Base-by-base conservation (phyloP, 164 flowering plant genomes). In the Magnolia officinalis region DNA sequence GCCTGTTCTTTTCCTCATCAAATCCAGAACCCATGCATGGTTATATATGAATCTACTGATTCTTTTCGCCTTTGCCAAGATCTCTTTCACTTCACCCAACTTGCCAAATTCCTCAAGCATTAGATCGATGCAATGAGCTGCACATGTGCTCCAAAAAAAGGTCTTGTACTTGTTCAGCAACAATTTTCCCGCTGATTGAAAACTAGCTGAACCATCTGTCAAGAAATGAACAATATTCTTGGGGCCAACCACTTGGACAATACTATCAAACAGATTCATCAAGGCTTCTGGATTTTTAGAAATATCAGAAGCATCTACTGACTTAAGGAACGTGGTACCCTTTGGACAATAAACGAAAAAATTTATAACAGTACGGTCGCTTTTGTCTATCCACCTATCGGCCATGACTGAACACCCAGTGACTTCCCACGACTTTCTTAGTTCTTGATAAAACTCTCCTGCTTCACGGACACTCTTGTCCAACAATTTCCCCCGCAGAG, bases 241-340 rank as follows among this genome's bases (percentile, higher is more conserved):
- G n/a, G 72, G 72, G 21, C 88, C 92, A 37, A 88, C 86, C 37
- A 82, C 86, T 68, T 86, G 81, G 69, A 88, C 87, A 77, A 89
- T 67, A 50, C 50, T n/a, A 71, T 85, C 86, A 75, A 88, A 80
- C 6, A 86, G 29, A 52, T 74, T n/a, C 29, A 74, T 21, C 52
- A 89, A 79, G 29, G 77, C 78, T 59, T 85, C 82, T 0, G 86
- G 24, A 50, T 77, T 78, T 65, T 77, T 75, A 52, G 80, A 64
- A n/a, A 78, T 67, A 37, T 74, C 82, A 24, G 92, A 81, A n/a
- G 82, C 88, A 79, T 89, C 89, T 52, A 88, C 93, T 14, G 98
- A 93, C 85, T 83, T 95, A 82, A 91, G 91, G 77, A 95, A 93
- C 78, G 91, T 89, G 26, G 95, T 92, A 72, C 98, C 86, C 8